Evolutionary conservation across 2,329 filamentous ascomycete species (phyloP).

Genomic region (Chrysoporthe deuterocubensis): DNA sequence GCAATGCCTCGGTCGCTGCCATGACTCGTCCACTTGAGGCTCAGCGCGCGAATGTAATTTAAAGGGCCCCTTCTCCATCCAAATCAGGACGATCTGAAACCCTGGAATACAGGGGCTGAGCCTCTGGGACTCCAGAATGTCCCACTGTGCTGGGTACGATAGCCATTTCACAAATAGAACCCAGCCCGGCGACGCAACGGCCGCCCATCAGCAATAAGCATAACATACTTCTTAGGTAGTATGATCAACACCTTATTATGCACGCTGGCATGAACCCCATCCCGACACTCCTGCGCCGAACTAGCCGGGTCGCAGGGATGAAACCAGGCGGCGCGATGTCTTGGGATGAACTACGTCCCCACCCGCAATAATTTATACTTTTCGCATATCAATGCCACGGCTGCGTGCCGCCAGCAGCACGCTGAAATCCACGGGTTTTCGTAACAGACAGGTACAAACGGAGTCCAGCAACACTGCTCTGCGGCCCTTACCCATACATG

Average conservation of each 20-base stretch:
- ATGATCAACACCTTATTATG: background rate
- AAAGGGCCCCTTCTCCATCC: background rate
- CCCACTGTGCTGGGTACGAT: background rate
- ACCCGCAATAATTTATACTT: constrained; percentile 4
- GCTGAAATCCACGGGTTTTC: background rate
- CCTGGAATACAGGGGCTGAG: background rate
- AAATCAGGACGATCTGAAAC: background rate
- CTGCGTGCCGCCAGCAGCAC: background rate
- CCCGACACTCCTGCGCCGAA: background rate
- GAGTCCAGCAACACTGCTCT: background rate
- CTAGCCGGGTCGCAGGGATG: background rate
- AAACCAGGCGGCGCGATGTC: too few species aligned
- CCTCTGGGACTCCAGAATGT: background rate
- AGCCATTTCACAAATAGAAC: background rate
- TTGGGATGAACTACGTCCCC: background rate
- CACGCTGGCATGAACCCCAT: background rate
- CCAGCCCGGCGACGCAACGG: background rate
- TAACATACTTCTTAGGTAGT: background rate
- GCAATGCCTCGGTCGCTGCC: background rate
- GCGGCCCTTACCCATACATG: background rate
- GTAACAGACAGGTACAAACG: background rate
- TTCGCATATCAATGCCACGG: background rate
- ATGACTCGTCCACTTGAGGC: constrained; percentile 3
- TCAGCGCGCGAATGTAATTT: background rate
- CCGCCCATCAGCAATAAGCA: background rate